Percentiles rank a stretch among this genome's conserved stretches.
Conservation (phyloP, 495 filamentous ascomycete species). For the Aeminium ludgeri region DNA sequence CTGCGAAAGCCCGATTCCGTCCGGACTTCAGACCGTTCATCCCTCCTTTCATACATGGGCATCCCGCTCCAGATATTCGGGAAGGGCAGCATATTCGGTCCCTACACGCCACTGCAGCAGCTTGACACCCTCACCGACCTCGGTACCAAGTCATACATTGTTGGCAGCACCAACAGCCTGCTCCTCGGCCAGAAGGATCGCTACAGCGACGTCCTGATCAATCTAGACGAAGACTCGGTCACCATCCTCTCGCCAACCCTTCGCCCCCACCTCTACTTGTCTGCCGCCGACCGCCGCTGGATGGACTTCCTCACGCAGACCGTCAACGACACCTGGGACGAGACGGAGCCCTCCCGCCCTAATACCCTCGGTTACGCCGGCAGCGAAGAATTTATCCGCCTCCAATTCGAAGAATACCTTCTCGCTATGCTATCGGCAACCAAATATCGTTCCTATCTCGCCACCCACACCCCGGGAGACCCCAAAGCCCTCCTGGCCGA, state of each 20-base stretch:
- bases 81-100: conserved; percentile 88
- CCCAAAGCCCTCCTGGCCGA: conserved; percentile 42
- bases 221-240: conserved; percentile 80
- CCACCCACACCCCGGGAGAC: conserved; percentile 37
- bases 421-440: conserved; percentile 72
- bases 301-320: conserved; percentile 89
- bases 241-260: conserved; percentile 68
- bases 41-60: conserved; percentile 88
- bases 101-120: conserved; percentile 92
- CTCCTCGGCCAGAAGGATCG: conserved; percentile 85
- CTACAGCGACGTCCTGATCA: conserved; percentile 95
- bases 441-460: conserved; percentile 74
- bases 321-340: conserved; percentile 93
- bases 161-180: conserved; percentile 90
- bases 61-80: conserved; percentile 89
- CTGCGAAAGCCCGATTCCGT: conserved; percentile 68
- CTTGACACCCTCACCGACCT: conserved; percentile 86
- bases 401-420: conserved; percentile 96
- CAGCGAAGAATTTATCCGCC: conserved; percentile 92
- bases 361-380: conserved; percentile 91
- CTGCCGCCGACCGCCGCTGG: conserved; percentile 81
- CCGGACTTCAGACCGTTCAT: conserved; percentile 78
- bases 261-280: conserved; percentile 58
- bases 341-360: conserved; percentile 67
- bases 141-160: conserved; percentile 91